A percentile compares a stretch with the other conserved stretches of the same genome.
Evolutionary conservation across 2,329 filamentous ascomycete genomes (phyloP).

Genomic region (Tolypocladium cylindrosporum): DNA sequence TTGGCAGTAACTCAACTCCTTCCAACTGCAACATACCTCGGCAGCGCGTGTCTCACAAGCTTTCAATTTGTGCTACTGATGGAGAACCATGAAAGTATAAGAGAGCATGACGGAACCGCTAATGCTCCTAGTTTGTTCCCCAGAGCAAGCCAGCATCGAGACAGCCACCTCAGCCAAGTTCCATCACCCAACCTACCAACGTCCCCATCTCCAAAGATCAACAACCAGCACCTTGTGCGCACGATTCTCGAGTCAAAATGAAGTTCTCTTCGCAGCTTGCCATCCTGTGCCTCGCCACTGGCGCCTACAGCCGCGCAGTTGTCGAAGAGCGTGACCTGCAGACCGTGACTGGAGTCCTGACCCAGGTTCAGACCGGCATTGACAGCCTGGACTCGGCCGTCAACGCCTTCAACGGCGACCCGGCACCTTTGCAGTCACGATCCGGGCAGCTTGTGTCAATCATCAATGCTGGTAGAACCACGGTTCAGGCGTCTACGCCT

Average conservation of each 20-base stretch:
- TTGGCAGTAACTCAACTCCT: too few species aligned
- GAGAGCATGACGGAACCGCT: not conserved
- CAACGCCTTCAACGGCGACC: not conserved
- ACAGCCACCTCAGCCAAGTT: not conserved
- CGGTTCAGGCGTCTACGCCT: not conserved
- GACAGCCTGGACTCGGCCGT: not conserved
- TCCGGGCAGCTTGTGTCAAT: not conserved
- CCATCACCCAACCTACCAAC: not conserved
- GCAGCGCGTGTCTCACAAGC: not conserved
- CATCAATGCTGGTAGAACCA: not conserved
- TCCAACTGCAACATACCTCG: not conserved
- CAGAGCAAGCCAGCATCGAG: not conserved
- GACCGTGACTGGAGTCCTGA: not conserved
- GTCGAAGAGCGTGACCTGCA: not conserved
- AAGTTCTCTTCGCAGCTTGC: conserved; percentile 1
- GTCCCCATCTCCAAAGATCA: too few species aligned
- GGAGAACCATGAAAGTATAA: not conserved
- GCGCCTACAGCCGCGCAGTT: not conserved
- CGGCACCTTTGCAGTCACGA: not conserved
- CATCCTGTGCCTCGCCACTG: not conserved
- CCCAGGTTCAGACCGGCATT: not conserved
- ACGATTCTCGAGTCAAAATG: not conserved
- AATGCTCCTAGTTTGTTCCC: not conserved
- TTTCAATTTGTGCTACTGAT: not conserved
- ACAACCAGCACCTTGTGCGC: not conserved